These are phyloP conservation scores for Eucalyptus sp. DNA, from an alignment of 345 rosid species.

Conservation along the genomic window DNA sequence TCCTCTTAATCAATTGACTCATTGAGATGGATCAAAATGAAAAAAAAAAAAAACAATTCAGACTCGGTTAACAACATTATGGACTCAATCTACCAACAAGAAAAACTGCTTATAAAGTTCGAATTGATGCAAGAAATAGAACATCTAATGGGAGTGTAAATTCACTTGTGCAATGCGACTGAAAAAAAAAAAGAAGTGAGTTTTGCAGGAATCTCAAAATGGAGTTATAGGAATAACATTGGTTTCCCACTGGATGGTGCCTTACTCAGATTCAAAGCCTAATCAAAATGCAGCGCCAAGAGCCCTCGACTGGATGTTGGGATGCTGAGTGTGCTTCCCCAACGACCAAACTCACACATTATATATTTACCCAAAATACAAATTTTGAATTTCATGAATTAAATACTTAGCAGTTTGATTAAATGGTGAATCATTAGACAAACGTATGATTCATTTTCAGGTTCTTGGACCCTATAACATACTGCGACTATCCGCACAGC, in stretches of 20 bases:
- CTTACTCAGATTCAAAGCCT: neutral
- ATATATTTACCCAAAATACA: neutral
- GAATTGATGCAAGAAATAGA: neutral
- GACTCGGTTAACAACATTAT: neutral
- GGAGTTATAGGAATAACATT: slow-evolving; percentile 25
- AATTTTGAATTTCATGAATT: neutral
- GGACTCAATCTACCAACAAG: neutral
- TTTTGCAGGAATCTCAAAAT: slow-evolving; percentile 7
- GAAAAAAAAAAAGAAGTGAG: neutral
- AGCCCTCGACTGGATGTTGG: slow-evolving; percentile 21
- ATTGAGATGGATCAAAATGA: neutral
- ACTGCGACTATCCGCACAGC: slow-evolving; percentile 24
- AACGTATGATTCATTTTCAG: neutral
- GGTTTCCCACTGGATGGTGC: slow-evolving; percentile 5
- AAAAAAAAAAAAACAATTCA: no score
- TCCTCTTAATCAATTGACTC: neutral
- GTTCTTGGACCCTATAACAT: slow-evolving; percentile 25
- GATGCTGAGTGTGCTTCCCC: slow-evolving; percentile 11
- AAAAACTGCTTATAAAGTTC: neutral
- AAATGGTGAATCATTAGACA: neutral
- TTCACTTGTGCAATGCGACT: neutral
- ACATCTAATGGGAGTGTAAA: neutral
- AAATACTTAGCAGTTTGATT: neutral
- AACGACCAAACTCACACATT: no score
- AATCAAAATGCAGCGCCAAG: slow-evolving; percentile 10